These are phyloP conservation scores for Diaporthe sp. DNA, from an alignment of 2,329 filamentous ascomycete species.

Conservation along the genomic window DNA sequence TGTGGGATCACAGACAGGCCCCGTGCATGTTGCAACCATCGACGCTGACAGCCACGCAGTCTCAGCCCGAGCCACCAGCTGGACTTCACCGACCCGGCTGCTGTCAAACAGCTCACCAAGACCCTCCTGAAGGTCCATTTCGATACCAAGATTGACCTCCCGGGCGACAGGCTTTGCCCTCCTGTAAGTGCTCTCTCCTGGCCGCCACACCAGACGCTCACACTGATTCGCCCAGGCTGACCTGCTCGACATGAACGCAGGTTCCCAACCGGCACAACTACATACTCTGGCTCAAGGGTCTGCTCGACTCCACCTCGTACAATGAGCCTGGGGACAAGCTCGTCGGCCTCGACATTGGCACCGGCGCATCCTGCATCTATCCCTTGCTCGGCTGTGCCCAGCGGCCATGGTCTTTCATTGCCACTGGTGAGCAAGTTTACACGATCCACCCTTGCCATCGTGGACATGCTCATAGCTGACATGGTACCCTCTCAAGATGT, in stretches of 20 bases:
- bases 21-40: background rate
- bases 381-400: conserved; percentile 82
- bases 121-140: conserved; percentile 84
- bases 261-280: conserved; percentile 85
- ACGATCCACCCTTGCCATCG: background rate
- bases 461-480: conserved; percentile 4
- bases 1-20: conserved; percentile 51
- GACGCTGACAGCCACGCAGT: conserved; percentile 45
- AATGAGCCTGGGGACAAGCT: conserved; percentile 64
- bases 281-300: conserved; percentile 86
- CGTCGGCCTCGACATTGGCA: conserved; percentile 86
- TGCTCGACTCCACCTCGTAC: conserved; percentile 80
- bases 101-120: conserved; percentile 86
- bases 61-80: conserved; percentile 65
- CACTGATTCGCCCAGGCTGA: conserved; percentile 25
- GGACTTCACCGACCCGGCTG: conserved; percentile 84
- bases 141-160: conserved; percentile 77
- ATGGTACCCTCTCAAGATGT: conserved; percentile 70
- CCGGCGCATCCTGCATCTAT: conserved; percentile 93
- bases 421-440: conserved; percentile 61
- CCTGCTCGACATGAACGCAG: conserved; percentile 49
- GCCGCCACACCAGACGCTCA: background rate
- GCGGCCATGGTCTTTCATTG: conserved; percentile 81
- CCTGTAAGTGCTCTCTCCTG: conserved; percentile 67
- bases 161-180: conserved; percentile 85